Conservation (phyloP, 345 rosid genomes). For the Camelina sativa region DNA sequence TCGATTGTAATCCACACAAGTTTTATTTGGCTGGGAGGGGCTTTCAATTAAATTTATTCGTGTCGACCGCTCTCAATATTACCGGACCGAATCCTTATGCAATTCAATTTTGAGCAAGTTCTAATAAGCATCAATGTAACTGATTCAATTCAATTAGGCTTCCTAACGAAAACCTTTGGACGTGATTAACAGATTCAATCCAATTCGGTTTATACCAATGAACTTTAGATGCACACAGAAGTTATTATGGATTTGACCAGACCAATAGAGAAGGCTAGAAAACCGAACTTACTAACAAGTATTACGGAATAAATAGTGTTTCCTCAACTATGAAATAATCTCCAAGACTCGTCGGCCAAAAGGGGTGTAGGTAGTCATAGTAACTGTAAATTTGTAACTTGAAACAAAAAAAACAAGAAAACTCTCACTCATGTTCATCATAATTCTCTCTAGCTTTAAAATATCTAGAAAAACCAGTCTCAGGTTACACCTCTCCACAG, state of each 20-base stretch:
- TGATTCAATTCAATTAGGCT: no score
- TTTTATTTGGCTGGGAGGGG: constrained; percentile 36
- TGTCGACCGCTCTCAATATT: constrained; percentile 5
- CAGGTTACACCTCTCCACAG: constrained; percentile 32
- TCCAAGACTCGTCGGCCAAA: constrained; percentile 12
- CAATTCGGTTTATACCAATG: neutral
- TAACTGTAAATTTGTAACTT: neutral
- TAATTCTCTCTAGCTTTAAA: constrained; percentile 27
- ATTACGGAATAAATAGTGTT: constrained; percentile 26
- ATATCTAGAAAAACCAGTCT: constrained; percentile 21
- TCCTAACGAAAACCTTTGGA: neutral
- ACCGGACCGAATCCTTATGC: neutral
- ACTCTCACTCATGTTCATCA: constrained; percentile 31
- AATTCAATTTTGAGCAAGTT: no score
- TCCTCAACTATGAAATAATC: constrained; percentile 19
- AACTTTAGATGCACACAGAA: neutral
- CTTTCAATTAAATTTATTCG: neutral
- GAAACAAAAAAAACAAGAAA: neutral
- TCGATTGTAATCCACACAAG: constrained; percentile 39
- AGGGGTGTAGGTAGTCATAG: neutral
- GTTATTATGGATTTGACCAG: neutral
- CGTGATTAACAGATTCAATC: neutral
- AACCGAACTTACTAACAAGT: neutral
- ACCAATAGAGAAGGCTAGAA: neutral
- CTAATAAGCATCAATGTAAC: no score